These are phyloP conservation scores for Nicotiana obtusifolia DNA, from an alignment of 257 asterid species.

Conservation along the genomic window DNA sequence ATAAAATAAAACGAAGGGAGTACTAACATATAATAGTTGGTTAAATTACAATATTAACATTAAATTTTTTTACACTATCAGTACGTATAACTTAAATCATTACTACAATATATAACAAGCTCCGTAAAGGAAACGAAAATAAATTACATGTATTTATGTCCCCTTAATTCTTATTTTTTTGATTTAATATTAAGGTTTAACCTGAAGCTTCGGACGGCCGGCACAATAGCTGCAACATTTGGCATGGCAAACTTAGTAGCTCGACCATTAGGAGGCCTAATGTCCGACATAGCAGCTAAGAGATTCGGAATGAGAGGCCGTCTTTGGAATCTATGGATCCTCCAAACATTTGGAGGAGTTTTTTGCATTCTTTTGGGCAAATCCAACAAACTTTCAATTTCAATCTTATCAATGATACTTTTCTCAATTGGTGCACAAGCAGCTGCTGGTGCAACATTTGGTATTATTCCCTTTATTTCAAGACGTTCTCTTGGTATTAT, in stretches of 20 bases:
- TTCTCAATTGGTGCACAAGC: conserved; percentile 54
- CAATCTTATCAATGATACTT: conserved; percentile 39
- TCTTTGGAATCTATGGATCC: conserved; percentile 53
- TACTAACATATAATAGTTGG: too few relatives aligned
- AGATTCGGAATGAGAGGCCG: conserved; percentile 62
- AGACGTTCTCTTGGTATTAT: conserved; percentile 48
- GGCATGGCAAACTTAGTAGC: conserved; percentile 52
- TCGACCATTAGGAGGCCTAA: conserved; percentile 48
- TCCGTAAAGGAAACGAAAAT: background rate
- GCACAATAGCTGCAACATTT: conserved; percentile 52
- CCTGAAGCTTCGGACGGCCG: conserved; percentile 51
- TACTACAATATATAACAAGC: too few relatives aligned
- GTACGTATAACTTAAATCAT: too few relatives aligned
- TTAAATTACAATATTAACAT: too few relatives aligned
- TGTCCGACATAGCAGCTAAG: conserved; percentile 39
- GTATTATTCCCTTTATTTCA: conserved; percentile 50
- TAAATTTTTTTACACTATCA: too few relatives aligned
- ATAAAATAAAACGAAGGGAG: too few relatives aligned
- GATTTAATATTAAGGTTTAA: conserved; percentile 24
- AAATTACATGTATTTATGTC: too few relatives aligned
- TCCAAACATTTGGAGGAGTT: conserved; percentile 50
- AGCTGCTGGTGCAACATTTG: conserved; percentile 52
- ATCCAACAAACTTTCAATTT: conserved; percentile 32
- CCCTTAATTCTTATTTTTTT: background rate
- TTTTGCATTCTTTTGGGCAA: conserved; percentile 47